Evolutionary conservation across 2,329 filamentous ascomycete species (phyloP), one percentile per base, ranked within the genome.

Genomic region (Nemania sp.): DNA sequence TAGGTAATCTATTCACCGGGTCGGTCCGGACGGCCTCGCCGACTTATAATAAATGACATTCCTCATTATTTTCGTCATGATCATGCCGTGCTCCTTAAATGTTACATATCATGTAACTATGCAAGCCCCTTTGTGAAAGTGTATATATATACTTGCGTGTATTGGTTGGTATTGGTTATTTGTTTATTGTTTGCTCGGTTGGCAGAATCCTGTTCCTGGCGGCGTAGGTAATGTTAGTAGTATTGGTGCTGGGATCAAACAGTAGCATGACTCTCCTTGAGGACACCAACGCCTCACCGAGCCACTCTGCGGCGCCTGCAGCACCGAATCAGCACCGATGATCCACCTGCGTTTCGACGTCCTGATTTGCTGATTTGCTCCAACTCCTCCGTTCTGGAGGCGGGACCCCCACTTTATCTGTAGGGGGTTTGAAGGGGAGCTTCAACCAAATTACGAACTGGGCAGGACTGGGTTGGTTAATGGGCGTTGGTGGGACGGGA

Each of bases 321-420:
- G n/a, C 58, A 55, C 53, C 62, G 26, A 59, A 29, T 41, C 61
- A 57, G 56, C 56, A 52, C 52, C 52, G 65, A 45, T 26, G 69
- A 69, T 67, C 69, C 69, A 70, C 68, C 55, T 26, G 51, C 32
- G 64, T 65, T 43, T 67, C 62, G 47, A 53, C 35, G 26, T 27
- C 15, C 51, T 32, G 6, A 15, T 53, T 11, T 13, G 58, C 67
- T 69, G 69, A 70, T 71, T 69, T 64, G 69, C 29, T 58, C 64
- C 49, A 13, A 20, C 20, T 5, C 41, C 41, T 45, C 15, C 15
- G 15, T 18, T 45, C 41, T 45, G 24, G 41, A 35, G 35, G 8
- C 11, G 26, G 22, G 13, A 27, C 54, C 66, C 66, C 69, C 69
- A 69, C 69, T 64, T 62, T 64, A 62, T 49, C 45, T 15, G 26